Base-by-base conservation (phyloP, 2,329 filamentous ascomycete genomes). In the Phoma sp. region DNA sequence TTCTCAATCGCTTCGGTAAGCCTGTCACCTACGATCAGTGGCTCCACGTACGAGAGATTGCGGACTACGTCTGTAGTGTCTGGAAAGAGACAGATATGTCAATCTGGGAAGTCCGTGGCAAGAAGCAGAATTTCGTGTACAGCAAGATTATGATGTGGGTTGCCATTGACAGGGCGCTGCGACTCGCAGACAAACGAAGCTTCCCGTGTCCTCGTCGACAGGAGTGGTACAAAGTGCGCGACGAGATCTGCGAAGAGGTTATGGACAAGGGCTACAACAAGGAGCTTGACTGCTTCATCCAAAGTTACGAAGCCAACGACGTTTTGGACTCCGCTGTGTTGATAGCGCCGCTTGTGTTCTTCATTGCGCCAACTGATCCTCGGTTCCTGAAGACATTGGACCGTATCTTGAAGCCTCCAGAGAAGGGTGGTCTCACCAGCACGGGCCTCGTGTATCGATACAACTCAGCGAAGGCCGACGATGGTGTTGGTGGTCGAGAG, bases 61-160 rank as follows among this genome's bases (percentile, higher is more conserved):
- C 78, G 33, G 88, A 92, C 68, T 89, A 90, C 64, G 87, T 91
- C 33, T 80, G 91, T 58, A 86, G 82, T 0, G 85, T 92, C 48
- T 83, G 87, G 70, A 76, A 87, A 52, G 77, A 85, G 80, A 75
- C 76, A 66, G 89, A 93, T 68, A 92, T 92, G 88, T 91, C 88
- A 2, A 93, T 92, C 65, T 92, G 89, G 90, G 90, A 93, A 71
- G 89, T 91, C 6, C 84, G 89, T 37, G 89, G 89, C 61, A 78
- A 86, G 66, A 89, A 89, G 69, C 89, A 92, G 73, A 85, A 91
- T 67, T 93, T 92, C 63, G 85, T 88, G 13, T 93, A 92, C 74
- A 90, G 87, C n/a, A 91, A 92, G 70, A 82, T 93, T 60, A 90
- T 92, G 87, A 81, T 93, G 21, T 93, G 89, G 90, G 90, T 93